Conservation (phyloP, 2,329 filamentous ascomycete genomes). For the Paradendryphiella salina region DNA sequence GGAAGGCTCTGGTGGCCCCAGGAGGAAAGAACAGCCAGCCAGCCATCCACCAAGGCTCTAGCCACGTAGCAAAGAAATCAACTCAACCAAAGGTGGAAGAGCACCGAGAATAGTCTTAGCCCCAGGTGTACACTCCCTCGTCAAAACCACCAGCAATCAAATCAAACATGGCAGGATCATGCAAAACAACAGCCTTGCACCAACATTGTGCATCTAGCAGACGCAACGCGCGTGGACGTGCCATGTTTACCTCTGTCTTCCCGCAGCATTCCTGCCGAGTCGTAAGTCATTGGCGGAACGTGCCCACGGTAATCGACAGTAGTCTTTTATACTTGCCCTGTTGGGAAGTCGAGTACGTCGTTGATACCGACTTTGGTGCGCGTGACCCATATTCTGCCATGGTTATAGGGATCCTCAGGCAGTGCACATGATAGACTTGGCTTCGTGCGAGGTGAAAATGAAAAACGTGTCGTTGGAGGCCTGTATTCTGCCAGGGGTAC, state of each 20-base stretch:
- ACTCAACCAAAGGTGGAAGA: neutral
- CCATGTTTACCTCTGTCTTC: neutral
- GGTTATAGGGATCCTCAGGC: neutral
- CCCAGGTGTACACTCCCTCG: neutral
- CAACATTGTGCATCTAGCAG: neutral
- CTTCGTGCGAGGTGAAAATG: too few relatives aligned
- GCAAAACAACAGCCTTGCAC: neutral
- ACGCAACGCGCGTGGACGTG: neutral
- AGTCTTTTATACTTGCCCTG: slow-evolving; percentile 3
- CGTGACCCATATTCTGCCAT: neutral
- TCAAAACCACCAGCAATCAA: neutral
- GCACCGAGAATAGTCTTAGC: neutral
- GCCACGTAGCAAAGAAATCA: neutral
- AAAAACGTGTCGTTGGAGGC: too few relatives aligned
- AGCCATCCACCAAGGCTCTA: neutral
- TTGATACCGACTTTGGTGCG: neutral
- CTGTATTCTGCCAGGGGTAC: too few relatives aligned
- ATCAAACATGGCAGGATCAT: slow-evolving; percentile 1
- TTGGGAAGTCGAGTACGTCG: slow-evolving; percentile 9
- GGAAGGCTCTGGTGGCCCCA: neutral
- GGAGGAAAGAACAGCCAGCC: neutral
- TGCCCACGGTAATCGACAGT: slow-evolving; percentile 14
- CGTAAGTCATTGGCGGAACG: slow-evolving; percentile 17
- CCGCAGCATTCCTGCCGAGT: neutral
- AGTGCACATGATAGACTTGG: neutral